These are phyloP conservation scores for Lizonia empirigonia DNA, from an alignment of 2,329 filamentous ascomycete species.

Conservation along the genomic window DNA sequence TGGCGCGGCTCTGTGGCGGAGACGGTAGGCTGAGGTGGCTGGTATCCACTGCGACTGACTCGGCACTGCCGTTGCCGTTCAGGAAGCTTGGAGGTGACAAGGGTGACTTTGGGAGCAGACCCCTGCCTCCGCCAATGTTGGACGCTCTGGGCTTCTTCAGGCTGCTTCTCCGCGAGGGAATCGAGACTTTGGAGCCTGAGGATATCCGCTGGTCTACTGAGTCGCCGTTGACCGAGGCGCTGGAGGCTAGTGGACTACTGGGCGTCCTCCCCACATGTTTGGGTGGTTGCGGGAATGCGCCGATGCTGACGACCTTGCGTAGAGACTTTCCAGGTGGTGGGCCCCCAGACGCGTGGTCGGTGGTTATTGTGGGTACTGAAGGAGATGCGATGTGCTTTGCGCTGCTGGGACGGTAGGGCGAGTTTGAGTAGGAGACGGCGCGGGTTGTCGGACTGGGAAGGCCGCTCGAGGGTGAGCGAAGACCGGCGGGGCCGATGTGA, in stretches of 20 bases:
- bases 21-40: constrained; percentile 76
- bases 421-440: constrained; percentile 42
- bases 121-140: constrained; percentile 38
- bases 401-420: constrained; percentile 36
- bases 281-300: constrained; percentile 89
- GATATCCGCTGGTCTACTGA: constrained; percentile 43
- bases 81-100: constrained; percentile 71
- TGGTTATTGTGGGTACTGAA: constrained; percentile 56
- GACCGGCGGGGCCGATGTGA: constrained; percentile 35
- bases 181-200: constrained; percentile 30
- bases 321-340: constrained; percentile 65
- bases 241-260: constrained; percentile 57
- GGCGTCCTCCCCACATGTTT: constrained; percentile 63
- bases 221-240: constrained; percentile 52
- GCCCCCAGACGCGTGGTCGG: constrained; percentile 47
- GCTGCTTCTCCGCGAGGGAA: constrained; percentile 41
- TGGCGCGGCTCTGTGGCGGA: constrained; percentile 85
- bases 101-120: constrained; percentile 46
- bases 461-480: constrained; percentile 31
- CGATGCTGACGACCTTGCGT: constrained; percentile 90
- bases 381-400: constrained; percentile 39
- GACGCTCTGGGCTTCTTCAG: constrained; percentile 58
- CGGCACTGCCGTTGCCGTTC: constrained; percentile 78
- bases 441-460: constrained; percentile 37
- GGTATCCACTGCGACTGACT: constrained; percentile 72